These are phyloP conservation scores for Scytalidium lignicola DNA, from an alignment of 2,329 filamentous ascomycete genomes.

Conservation along the genomic window DNA sequence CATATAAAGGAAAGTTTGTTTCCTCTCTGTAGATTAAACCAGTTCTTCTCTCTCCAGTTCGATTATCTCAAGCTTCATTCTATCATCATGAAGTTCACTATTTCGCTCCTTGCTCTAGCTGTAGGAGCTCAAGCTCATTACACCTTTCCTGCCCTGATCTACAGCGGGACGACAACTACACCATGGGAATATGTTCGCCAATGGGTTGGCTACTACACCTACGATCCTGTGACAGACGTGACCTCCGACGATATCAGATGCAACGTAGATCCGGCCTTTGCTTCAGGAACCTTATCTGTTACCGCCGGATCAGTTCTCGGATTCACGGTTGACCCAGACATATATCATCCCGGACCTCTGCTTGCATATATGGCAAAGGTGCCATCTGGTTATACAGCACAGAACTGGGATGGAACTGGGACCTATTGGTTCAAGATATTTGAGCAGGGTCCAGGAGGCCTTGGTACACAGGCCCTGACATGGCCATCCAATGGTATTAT, in stretches of 20 bases:
- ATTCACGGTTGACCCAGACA: conserved; percentile 18
- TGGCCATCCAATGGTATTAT: conserved; percentile 20
- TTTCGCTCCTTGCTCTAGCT: conserved; percentile 13
- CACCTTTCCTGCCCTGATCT: conserved; percentile 13
- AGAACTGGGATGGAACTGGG: conserved; percentile 19
- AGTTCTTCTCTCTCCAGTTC: not conserved
- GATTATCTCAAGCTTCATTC: not conserved
- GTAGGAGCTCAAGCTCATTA: conserved; percentile 19
- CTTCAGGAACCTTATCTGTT: conserved; percentile 15
- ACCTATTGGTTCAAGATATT: conserved; percentile 23
- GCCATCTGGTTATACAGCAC: conserved; percentile 16
- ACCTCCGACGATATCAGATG: conserved; percentile 35
- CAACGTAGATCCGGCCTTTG: conserved; percentile 27
- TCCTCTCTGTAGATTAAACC: no score
- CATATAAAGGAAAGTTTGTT: not conserved
- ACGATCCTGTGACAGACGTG: conserved; percentile 22
- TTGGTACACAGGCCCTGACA: conserved; percentile 9
- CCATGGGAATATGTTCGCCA: conserved; percentile 21
- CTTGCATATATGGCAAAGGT: conserved; percentile 23
- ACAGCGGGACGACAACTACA: conserved; percentile 9
- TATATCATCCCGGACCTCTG: conserved; percentile 23
- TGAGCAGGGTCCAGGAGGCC: conserved; percentile 15
- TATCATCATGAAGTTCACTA: not conserved
- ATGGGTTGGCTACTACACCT: conserved; percentile 22
- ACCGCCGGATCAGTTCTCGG: conserved; percentile 19